These are phyloP conservation scores for Barbatosphaeria neglecta DNA, from an alignment of 495 filamentous ascomycete genomes.

Conservation along the genomic window DNA sequence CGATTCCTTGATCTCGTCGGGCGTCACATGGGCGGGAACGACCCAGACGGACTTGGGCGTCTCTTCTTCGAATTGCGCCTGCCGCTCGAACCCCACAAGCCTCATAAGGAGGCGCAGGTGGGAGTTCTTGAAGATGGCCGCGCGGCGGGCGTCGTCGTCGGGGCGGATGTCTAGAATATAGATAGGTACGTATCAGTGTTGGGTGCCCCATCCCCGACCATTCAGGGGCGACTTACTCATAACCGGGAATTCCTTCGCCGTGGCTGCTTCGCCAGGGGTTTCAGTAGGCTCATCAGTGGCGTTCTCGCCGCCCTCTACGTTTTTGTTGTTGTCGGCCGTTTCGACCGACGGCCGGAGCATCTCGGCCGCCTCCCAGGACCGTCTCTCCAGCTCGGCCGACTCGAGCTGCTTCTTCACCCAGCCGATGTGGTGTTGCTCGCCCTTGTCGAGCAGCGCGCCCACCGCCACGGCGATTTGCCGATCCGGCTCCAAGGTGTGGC, in stretches of 20 bases:
- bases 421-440: slow-evolving; percentile 57
- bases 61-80: slow-evolving; percentile 55
- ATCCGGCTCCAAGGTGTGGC: slow-evolving; percentile 48
- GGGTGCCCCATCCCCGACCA: neutral
- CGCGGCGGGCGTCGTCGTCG: slow-evolving; percentile 53
- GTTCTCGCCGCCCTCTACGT: no score
- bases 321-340: no score
- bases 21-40: slow-evolving; percentile 53
- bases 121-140: slow-evolving; percentile 78
- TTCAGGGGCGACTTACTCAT: slow-evolving; percentile 28
- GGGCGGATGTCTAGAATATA: slow-evolving; percentile 46
- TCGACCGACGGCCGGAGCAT: no score
- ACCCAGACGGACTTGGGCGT: slow-evolving; percentile 64
- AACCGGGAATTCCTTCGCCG: slow-evolving; percentile 23
- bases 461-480: slow-evolving; percentile 71
- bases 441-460: slow-evolving; percentile 62
- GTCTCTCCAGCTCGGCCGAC: slow-evolving; percentile 59
- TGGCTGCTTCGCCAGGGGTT: slow-evolving; percentile 23
- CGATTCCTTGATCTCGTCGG: slow-evolving; percentile 49
- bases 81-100: slow-evolving; percentile 56
- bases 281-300: no score
- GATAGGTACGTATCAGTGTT: slow-evolving; percentile 14
- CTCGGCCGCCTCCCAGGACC: slow-evolving; percentile 66
- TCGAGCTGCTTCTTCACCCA: slow-evolving; percentile 68
- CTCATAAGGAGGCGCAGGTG: slow-evolving; percentile 80